Evolutionary conservation across 2,329 filamentous ascomycete genomes (phyloP), one percentile per base, ranked within the genome.

Genomic region (Trichoderma polysporum): DNA sequence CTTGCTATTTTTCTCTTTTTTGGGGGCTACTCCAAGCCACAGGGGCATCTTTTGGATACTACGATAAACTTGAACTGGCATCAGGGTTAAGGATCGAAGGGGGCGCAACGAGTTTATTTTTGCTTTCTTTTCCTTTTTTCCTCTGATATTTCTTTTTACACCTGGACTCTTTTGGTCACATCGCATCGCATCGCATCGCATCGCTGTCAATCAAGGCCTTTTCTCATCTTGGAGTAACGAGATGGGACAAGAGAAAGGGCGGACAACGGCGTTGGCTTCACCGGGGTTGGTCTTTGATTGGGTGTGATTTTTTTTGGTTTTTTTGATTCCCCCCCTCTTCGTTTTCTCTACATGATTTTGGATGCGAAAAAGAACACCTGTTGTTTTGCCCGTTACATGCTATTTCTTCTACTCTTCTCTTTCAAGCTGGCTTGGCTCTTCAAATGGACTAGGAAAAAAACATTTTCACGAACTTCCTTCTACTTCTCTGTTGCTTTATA

Each of bases 251-350:
- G 60, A 63, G 13, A 63, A 63, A 39, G 60, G 45, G 49, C 27
- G 49, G 50, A 39, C 60, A 54, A 33, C 49, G 60, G 60, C 60
- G 60, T 54, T 63, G 60, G 60, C 35, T 63, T 62, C 60, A 63
- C 45, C 19, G 33, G 56, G n/a, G 41, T 45, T 62, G 33, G 50
- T 27, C 25, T 52, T 63, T 56, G 35, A 63, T 45, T 54, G 37
- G 12, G 13, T 35, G 41, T 63, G 37, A 12, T 33, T 45, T 35
- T 56, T 31, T 13, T 6, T 31, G 6, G 22, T 61, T 15, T 33
- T 29, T 41, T 63, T 63, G 60, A 63, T 63, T 63, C 60, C 60
- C 60, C 50, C 25, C 22, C 37, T 25, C 13, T 50, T 37, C 45
- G 10, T 52, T 33, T 52, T 37, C 22, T 2, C 33, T 35, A 53